Conservation (phyloP, 1,284 basidiomycete species). For the Boletus albobrunnescens region DNA sequence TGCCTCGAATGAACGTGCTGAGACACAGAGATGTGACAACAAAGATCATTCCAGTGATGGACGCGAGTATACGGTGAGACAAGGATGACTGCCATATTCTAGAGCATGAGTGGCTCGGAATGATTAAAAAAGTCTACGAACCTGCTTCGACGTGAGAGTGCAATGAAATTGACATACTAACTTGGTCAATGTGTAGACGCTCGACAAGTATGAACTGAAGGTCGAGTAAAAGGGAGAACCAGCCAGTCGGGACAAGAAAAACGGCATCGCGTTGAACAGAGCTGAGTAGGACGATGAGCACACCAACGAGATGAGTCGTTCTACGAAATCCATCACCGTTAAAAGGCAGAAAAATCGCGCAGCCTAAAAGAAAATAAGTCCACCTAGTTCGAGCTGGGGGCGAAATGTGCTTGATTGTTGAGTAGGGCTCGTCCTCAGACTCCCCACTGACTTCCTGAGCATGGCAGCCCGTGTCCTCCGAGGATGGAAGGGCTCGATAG, state of each 20-base stretch:
- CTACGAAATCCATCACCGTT: constrained; percentile 55
- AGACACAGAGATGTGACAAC: constrained; percentile 55
- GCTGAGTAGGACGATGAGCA: constrained; percentile 38
- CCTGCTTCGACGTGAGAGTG: constrained; percentile 63
- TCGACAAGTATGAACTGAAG: constrained; percentile 70
- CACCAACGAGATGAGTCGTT: neutral
- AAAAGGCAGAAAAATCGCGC: constrained; percentile 73
- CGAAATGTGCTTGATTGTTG: no score
- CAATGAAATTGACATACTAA: constrained; percentile 69
- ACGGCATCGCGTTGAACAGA: constrained; percentile 73
- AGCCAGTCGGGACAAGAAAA: constrained; percentile 62
- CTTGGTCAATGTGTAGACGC: constrained; percentile 58
- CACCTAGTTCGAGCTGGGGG: constrained; percentile 52
- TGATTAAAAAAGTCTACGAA: constrained; percentile 40
- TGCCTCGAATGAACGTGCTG: constrained; percentile 55
- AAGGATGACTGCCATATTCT: constrained; percentile 37
- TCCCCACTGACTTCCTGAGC: no score
- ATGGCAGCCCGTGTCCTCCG: no score
- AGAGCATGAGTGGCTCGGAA: constrained; percentile 18
- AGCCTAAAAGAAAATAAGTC: constrained; percentile 69
- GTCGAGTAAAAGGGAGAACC: constrained; percentile 52
- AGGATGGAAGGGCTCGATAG: no score
- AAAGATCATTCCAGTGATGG: constrained; percentile 41
- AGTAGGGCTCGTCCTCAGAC: no score
- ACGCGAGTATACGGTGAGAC: constrained; percentile 46